Base-by-base conservation (phyloP, 352 stramenopile species). In the Globisporangium yorkense region DNA sequence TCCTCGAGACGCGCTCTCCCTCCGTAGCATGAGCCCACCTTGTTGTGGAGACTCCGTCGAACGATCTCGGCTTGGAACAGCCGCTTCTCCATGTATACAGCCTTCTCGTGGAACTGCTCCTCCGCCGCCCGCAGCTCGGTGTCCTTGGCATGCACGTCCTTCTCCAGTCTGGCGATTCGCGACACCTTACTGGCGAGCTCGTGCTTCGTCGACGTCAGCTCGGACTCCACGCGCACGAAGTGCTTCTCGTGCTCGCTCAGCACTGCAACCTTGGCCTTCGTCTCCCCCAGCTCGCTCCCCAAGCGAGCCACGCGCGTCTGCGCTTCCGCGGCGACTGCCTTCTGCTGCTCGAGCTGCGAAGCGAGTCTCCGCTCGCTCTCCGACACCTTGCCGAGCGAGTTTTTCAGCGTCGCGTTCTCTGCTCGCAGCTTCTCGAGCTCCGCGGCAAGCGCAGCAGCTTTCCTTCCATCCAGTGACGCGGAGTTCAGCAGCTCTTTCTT, bases 1-100 rank as follows among this genome's bases (percentile, higher is more conserved):
- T 6, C 55, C 40, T 41, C 45, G 20, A 24, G 1, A 10, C 15
- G 2, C 43, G 3, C 16, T 35, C 7, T 2, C 5, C 5, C 7
- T 2, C 5, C 2, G n/a, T 13, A 35, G 21, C 9, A 47, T 12
- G 24, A 0, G 24, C 45, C 18, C 70, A 87, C 81, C 77, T 95
- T 89, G 77, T 95, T 93, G 68, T 95, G 85, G 1, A 95, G 69
- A 61, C 74, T 87, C 50, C 85, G 71, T 16, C 85, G 84, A 35
- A 92, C 68, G 48, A 83, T 69, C 65, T 95, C 85, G 24, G 68
- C 69, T 55, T 89, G 65, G 48, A 83, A 84, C 2, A 90, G 67
- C 18, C 70, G 72, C 3, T 60, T 68, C 55, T 90, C 74, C 31
- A 87, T 57, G 66, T 13, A 72, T 40, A 45, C 57, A 45, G 47